Conservation (phyloP, 495 filamentous ascomycete genomes). For the Trichocladium uniseriatum region DNA sequence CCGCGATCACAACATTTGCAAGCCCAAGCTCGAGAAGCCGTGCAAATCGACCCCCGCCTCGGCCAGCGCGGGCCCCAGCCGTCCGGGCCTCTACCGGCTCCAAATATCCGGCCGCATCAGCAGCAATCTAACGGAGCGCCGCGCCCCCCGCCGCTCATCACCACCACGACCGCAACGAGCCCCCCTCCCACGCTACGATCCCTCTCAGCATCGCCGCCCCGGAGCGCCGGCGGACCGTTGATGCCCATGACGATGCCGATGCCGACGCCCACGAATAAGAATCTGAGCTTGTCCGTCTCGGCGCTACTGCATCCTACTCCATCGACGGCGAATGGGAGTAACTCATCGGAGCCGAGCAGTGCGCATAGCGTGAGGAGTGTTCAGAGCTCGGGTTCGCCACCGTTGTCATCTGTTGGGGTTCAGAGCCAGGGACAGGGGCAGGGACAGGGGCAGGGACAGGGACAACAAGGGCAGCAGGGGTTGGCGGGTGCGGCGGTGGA, state of each 20-base stretch:
- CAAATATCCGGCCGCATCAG: neutral
- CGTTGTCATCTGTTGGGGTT: no score
- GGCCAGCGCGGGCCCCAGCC: slow-evolving; percentile 1
- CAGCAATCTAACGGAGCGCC: neutral
- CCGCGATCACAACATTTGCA: slow-evolving; percentile 34
- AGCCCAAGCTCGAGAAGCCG: slow-evolving; percentile 25
- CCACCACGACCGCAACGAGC: neutral
- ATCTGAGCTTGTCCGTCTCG: slow-evolving; percentile 7
- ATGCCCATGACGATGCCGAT: neutral
- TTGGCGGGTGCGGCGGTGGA: slow-evolving; percentile 42
- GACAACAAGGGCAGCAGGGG: neutral
- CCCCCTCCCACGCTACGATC: neutral
- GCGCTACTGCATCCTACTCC: slow-evolving; percentile 30
- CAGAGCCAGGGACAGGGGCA: no score
- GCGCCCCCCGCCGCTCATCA: neutral
- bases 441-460: neutral
- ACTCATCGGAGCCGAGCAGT: slow-evolving; percentile 31
- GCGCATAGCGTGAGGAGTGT: slow-evolving; percentile 26
- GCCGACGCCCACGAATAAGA: neutral
- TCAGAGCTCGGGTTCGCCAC: slow-evolving; percentile 7
- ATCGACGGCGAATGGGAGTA: slow-evolving; percentile 1
- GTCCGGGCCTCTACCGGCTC: neutral
- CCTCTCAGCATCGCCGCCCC: neutral
- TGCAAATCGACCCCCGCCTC: slow-evolving; percentile 29
- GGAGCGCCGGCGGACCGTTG: neutral